Conservation (phyloP, 2,329 filamentous ascomycete species). For the Geosmithia morbida region DNA sequence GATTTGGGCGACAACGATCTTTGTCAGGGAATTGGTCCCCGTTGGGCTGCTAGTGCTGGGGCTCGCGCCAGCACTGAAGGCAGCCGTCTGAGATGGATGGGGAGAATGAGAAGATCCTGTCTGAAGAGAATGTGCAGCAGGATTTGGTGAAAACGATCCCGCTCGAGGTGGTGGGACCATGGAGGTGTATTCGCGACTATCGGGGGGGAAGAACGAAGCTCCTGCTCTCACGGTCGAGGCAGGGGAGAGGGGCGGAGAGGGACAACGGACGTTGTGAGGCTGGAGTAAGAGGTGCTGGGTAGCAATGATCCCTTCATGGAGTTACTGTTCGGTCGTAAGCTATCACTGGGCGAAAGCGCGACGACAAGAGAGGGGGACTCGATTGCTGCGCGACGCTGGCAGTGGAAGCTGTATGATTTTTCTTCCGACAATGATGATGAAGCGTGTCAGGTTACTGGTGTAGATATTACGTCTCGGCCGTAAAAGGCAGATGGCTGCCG, state of each 20-base stretch:
- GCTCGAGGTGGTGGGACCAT: slow-evolving; percentile 46
- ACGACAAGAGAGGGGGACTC: slow-evolving; percentile 1
- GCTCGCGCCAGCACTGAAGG: slow-evolving; percentile 45
- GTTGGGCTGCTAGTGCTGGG: slow-evolving; percentile 49
- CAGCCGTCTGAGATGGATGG: slow-evolving; percentile 40
- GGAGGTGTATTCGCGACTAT: slow-evolving; percentile 24
- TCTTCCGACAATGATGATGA: not conserved
- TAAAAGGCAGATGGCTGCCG: not conserved
- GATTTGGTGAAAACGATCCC: slow-evolving; percentile 51
- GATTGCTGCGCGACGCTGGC: not conserved
- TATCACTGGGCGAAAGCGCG: not conserved
- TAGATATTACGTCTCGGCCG: not conserved
- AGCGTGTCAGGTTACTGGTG: not conserved
- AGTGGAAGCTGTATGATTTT: not conserved
- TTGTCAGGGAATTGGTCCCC: slow-evolving; percentile 57
- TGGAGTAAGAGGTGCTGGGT: not conserved
- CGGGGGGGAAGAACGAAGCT: slow-evolving; percentile 9
- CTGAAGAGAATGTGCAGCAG: slow-evolving; percentile 37
- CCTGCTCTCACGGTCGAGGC: not conserved
- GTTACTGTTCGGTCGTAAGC: not conserved
- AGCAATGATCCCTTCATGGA: slow-evolving; percentile 1
- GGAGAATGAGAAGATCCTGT: slow-evolving; percentile 41
- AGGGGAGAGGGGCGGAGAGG: not conserved
- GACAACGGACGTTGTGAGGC: slow-evolving; percentile 7
- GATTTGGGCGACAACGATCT: slow-evolving; percentile 90